Conservation (phyloP, 2,329 filamentous ascomycete species). For the Torrubiella hemipterigena region DNA sequence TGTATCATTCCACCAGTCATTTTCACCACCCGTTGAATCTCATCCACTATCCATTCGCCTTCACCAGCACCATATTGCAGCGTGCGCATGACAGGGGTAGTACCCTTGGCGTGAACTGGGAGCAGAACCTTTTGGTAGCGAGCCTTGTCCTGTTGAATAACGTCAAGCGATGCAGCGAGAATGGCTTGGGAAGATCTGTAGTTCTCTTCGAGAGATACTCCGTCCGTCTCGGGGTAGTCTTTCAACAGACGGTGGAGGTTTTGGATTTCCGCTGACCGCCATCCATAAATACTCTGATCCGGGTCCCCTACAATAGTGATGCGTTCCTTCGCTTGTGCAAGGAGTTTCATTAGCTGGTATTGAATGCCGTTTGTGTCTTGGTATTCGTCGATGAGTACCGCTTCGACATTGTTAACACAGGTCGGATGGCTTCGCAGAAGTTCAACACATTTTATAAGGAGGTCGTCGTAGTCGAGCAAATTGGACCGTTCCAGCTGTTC, state of each 20-base stretch:
- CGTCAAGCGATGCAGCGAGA: slow-evolving; percentile 62
- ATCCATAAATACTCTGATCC: slow-evolving; percentile 96
- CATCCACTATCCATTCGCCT: slow-evolving; percentile 77
- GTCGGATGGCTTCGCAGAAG: slow-evolving; percentile 60
- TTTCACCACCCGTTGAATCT: slow-evolving; percentile 59
- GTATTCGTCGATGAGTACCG: slow-evolving; percentile 92
- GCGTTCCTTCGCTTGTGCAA: slow-evolving; percentile 59
- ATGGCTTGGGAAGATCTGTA: slow-evolving; percentile 87
- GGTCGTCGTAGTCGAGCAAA: slow-evolving; percentile 86
- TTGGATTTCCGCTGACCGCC: slow-evolving; percentile 82
- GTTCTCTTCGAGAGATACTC: slow-evolving; percentile 83
- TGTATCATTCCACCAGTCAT: slow-evolving; percentile 65
- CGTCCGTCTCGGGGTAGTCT: slow-evolving; percentile 66
- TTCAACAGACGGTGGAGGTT: slow-evolving; percentile 71
- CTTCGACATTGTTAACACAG: slow-evolving; percentile 81
- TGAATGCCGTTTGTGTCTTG: slow-evolving; percentile 95
- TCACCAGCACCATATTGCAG: slow-evolving; percentile 60
- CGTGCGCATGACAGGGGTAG: slow-evolving; percentile 67
- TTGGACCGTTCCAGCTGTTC: slow-evolving; percentile 62
- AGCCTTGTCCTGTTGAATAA: slow-evolving; percentile 81
- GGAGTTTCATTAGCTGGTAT: slow-evolving; percentile 84
- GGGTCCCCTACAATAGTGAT: slow-evolving; percentile 95
- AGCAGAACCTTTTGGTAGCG: slow-evolving; percentile 71
- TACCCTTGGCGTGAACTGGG: slow-evolving; percentile 69
- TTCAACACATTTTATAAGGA: slow-evolving; percentile 73